A percentile compares a stretch with the other conserved stretches of the same genome.
Evolutionary conservation across 1,139 yeast species (phyloP).

Genomic region (Lodderomyces elongisporus): DNA sequence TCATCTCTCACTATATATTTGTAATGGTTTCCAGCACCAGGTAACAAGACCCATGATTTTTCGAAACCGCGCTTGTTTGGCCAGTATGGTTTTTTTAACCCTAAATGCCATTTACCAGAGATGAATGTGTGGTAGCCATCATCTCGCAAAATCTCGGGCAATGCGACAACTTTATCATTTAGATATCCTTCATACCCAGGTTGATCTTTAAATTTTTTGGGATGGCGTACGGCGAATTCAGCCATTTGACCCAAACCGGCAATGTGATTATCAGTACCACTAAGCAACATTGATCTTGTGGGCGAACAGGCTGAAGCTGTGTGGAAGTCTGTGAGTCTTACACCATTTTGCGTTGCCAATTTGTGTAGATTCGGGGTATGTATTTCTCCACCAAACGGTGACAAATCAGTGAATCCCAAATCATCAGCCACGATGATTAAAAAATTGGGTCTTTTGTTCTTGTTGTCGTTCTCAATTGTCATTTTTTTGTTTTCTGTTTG

Average conservation of each 20-base stretch:
- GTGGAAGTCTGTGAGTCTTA: conserved; percentile 53
- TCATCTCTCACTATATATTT: conserved; percentile 40
- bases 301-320: conserved; percentile 67
- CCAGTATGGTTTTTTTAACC: conserved; percentile 45
- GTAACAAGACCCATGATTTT: conserved; percentile 44
- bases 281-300: conserved; percentile 55
- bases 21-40: conserved; percentile 58
- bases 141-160: conserved; percentile 49
- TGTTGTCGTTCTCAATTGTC: conserved; percentile 3
- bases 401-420: conserved; percentile 55
- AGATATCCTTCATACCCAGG: conserved; percentile 57
- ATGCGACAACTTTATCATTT: conserved; percentile 48
- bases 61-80: conserved; percentile 51
- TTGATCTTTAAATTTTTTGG: conserved; percentile 37
- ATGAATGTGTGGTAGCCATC: conserved; percentile 43
- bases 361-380: conserved; percentile 48
- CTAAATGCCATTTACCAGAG: conserved; percentile 60
- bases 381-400: conserved; percentile 57
- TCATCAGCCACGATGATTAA: conserved; percentile 59
- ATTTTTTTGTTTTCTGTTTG: conserved; percentile 4
- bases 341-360: conserved; percentile 37
- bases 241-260: conserved; percentile 62
- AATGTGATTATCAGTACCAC: conserved; percentile 59
- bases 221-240: conserved; percentile 37
- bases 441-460: conserved; percentile 35